A percentile compares a stretch with the other conserved stretches of the same genome.
Conservation (phyloP, 768 basidiomycete genomes). For the Russula sp. region DNA sequence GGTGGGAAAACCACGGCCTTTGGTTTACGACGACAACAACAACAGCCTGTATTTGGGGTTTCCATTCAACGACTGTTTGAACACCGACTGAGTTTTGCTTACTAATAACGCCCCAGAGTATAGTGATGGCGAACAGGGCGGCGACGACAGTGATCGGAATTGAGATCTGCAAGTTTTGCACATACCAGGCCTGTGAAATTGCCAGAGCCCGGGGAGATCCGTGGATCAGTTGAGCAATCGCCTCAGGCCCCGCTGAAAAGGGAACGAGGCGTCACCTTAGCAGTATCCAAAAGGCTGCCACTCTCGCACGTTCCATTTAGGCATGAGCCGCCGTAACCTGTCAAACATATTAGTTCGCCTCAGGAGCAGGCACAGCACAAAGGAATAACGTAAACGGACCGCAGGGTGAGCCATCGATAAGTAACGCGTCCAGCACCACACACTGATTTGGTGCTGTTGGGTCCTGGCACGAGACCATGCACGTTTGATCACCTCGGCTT, state of each 20-base stretch:
- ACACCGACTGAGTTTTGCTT: not conserved
- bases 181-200: conserved; percentile 60
- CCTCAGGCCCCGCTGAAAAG: not conserved
- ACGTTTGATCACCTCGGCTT: conserved; percentile 51
- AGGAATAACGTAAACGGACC: conserved; percentile 38
- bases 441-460: conserved; percentile 55
- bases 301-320: conserved; percentile 51
- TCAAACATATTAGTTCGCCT: conserved; percentile 14
- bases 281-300: conserved; percentile 50
- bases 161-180: conserved; percentile 66
- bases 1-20: not conserved
- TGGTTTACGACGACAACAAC: not conserved
- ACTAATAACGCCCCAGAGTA: conserved; percentile 44
- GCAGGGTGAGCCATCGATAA: conserved; percentile 80
- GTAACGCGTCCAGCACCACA: conserved; percentile 57
- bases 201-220: not conserved
- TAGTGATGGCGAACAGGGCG: conserved; percentile 50
- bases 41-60: not conserved
- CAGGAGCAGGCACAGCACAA: conserved; percentile 11
- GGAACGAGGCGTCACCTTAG: conserved; percentile 39
- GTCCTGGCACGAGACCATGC: conserved; percentile 76
- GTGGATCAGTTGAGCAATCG: conserved; percentile 4
- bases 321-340: conserved; percentile 70
- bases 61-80: not conserved
- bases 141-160: conserved; percentile 74